Percentiles rank a stretch among this genome's conserved stretches.
phyloP scores from a whole-genome alignment of 139 green algal genomes.

The Dunaliella sp. region DNA sequence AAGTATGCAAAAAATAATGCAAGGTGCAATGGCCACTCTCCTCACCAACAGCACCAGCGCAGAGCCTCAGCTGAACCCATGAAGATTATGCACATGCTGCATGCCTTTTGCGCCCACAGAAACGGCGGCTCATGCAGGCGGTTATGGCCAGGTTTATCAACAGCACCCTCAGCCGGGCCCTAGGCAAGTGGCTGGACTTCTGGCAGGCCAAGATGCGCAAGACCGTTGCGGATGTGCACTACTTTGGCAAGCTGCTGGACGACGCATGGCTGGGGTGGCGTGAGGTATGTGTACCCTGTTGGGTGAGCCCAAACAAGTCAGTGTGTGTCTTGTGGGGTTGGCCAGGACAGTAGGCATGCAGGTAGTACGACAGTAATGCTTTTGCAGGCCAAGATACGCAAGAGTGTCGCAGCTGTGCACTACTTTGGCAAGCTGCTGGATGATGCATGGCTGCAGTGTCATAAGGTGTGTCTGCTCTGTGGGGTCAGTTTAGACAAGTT shows the following conservation, averaged over 20 bases:
- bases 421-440: slow-evolving; percentile 31
- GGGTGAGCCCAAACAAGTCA: background rate
- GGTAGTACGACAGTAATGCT: too few species aligned
- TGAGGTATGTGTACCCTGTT: slow-evolving; percentile 11
- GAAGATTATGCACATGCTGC: background rate
- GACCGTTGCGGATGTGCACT: slow-evolving; percentile 26
- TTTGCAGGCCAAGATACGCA: background rate
- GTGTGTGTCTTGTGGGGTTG: slow-evolving; percentile 3
- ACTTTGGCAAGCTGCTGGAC: slow-evolving; percentile 28
- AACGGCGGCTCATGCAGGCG: background rate
- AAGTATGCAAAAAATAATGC: too few species aligned
- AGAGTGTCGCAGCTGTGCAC: slow-evolving; percentile 20
- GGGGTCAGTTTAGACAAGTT: too few species aligned
- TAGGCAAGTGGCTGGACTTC: slow-evolving; percentile 34
- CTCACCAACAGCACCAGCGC: too few species aligned
- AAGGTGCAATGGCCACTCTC: too few species aligned
- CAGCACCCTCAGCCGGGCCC: slow-evolving; percentile 9
- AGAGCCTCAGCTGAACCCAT: too few species aligned
- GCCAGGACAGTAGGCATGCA: too few species aligned
- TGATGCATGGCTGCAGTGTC: slow-evolving; percentile 24
- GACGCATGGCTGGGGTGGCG: slow-evolving; percentile 27
- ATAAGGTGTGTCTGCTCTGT: slow-evolving; percentile 12
- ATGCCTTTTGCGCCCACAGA: background rate
- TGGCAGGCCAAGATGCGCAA: background rate
- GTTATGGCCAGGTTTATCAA: slow-evolving; percentile 15